Evolutionary conservation across 1,284 basidiomycete genomes (phyloP).

Genomic region (Pseudozyma hubeiensis): DNA sequence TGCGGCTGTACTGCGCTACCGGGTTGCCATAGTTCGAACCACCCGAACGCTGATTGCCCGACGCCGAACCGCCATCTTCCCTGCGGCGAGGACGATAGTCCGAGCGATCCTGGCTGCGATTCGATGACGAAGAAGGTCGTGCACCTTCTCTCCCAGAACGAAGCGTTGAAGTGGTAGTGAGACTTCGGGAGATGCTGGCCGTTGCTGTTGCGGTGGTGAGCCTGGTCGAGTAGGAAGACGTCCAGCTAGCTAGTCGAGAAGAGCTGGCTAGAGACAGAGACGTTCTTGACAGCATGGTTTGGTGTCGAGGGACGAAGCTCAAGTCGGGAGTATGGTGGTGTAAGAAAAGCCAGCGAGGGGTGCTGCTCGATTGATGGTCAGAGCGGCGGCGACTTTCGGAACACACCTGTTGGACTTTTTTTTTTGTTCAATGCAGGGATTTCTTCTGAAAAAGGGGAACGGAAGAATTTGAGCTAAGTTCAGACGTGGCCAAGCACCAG

Average conservation of each 20-base stretch:
- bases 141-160: slow-evolving; percentile 14
- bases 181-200: slow-evolving; percentile 4
- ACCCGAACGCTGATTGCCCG: slow-evolving; percentile 10
- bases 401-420: background rate
- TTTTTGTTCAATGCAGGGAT: slow-evolving; percentile 1
- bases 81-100: slow-evolving; percentile 15
- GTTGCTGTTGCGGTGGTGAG: slow-evolving; percentile 5
- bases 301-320: too few species aligned
- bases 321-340: background rate
- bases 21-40: slow-evolving; percentile 15
- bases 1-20: slow-evolving; percentile 36
- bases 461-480: background rate
- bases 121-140: background rate
- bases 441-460: slow-evolving; percentile 12
- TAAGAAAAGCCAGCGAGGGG: too few species aligned
- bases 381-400: slow-evolving; percentile 10
- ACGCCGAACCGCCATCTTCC: slow-evolving; percentile 6
- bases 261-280: slow-evolving; percentile 22
- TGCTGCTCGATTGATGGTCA: background rate
- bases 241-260: slow-evolving; percentile 13
- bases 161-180: slow-evolving; percentile 9
- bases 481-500: background rate
- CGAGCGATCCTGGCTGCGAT: slow-evolving; percentile 17
- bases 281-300: slow-evolving; percentile 26
- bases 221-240: slow-evolving; percentile 4